A percentile compares a stretch with the other conserved stretches of the same genome.
phyloP scores from a whole-genome alignment of 768 basidiomycete species.

The Hirschioporus abietinus region DNA sequence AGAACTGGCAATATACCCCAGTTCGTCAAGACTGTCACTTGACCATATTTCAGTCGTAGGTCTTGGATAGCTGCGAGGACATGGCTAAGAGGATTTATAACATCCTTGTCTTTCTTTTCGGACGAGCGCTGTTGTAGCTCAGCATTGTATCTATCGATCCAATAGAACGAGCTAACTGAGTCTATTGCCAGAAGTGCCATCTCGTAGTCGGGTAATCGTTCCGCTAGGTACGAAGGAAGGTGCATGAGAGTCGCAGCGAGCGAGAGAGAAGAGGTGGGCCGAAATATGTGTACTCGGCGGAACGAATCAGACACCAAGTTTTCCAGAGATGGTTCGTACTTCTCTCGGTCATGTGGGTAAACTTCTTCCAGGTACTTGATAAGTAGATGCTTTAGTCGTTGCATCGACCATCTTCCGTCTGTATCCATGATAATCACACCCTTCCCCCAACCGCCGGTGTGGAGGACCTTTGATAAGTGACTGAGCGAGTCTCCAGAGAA shows the following conservation, averaged over 20 bases:
- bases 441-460: constrained; percentile 57
- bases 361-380: constrained; percentile 35
- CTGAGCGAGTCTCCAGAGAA: not conserved
- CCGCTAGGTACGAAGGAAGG: constrained; percentile 49
- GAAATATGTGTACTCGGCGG: constrained; percentile 60
- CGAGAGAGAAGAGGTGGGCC: constrained; percentile 59
- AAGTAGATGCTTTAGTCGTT: constrained; percentile 50
- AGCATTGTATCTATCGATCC: constrained; percentile 62
- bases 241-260: constrained; percentile 62
- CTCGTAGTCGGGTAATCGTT: constrained; percentile 43
- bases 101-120: constrained; percentile 12
- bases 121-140: constrained; percentile 38
- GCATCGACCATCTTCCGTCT: constrained; percentile 58
- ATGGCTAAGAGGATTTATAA: constrained; percentile 35
- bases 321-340: constrained; percentile 14
- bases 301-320: constrained; percentile 36
- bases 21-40: constrained; percentile 54
- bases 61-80: constrained; percentile 43
- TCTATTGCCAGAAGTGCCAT: constrained; percentile 70
- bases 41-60: constrained; percentile 43
- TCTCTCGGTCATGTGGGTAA: constrained; percentile 16
- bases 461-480: constrained; percentile 10
- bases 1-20: constrained; percentile 41
- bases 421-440: constrained; percentile 66
- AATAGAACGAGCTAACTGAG: constrained; percentile 72